A percentile compares a stretch with the other conserved stretches of the same genome.
phyloP scores from a whole-genome alignment of 805 yeast species.

The Yamadazyma tumulicola region DNA sequence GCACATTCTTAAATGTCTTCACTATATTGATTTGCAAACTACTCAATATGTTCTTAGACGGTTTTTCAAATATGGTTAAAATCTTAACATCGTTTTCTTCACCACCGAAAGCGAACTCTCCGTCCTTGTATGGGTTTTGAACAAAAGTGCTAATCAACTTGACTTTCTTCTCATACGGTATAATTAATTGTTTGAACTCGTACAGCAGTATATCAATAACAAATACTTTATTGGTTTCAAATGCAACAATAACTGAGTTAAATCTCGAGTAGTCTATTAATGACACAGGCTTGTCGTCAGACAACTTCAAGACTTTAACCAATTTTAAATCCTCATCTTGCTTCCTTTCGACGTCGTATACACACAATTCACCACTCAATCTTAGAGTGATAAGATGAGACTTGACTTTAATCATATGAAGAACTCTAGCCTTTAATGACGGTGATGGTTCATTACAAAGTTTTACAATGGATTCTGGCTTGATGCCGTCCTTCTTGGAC shows the following conservation, averaged over 20 bases:
- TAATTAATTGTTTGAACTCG: conserved; percentile 17
- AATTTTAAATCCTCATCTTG: conserved; percentile 24
- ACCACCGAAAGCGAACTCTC: conserved; percentile 80
- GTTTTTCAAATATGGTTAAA: conserved; percentile 33
- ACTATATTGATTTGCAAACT: conserved; percentile 7
- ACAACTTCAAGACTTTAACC: conserved; percentile 27
- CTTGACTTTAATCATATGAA: conserved; percentile 27
- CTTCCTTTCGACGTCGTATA: conserved; percentile 27
- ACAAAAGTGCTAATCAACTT: conserved; percentile 50
- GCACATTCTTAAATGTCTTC: conserved; percentile 57
- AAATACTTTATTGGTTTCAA: conserved; percentile 43
- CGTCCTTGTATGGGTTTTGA: conserved; percentile 44
- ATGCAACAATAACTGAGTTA: conserved; percentile 40
- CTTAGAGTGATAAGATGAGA: conserved; percentile 41
- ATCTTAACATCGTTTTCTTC: conserved; percentile 70
- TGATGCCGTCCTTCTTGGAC: conserved; percentile 60
- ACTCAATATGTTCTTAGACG: neutral
- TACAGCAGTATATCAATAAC: conserved; percentile 32
- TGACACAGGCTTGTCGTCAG: conserved; percentile 27
- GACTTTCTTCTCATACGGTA: conserved; percentile 8
- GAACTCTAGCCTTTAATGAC: conserved; percentile 31
- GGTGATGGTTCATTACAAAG: conserved; percentile 29
- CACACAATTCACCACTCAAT: conserved; percentile 37
- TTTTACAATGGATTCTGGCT: conserved; percentile 55
- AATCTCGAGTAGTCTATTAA: conserved; percentile 24